Evolutionary conservation across 2,329 filamentous ascomycete genomes (phyloP).

Genomic region (Sporothrix phasma): DNA sequence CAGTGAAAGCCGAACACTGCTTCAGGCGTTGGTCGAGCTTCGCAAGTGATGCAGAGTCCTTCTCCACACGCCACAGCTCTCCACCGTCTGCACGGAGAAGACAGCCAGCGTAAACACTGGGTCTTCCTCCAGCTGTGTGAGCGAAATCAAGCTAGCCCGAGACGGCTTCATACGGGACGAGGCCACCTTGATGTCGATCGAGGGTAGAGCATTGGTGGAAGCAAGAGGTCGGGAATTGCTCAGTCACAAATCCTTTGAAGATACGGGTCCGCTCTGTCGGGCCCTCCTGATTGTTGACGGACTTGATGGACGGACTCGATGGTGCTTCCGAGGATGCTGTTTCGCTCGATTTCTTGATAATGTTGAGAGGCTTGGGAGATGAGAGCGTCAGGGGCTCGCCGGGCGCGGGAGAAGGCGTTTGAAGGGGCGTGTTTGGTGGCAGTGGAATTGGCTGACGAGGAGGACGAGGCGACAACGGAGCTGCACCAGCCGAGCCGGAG

Average conservation of each 20-base stretch:
- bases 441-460: constrained; percentile 64
- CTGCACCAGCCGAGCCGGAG: constrained; percentile 16
- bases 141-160: constrained; percentile 68
- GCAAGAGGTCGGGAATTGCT: constrained; percentile 74
- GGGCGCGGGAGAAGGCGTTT: constrained; percentile 41
- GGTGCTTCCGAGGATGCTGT: constrained; percentile 22
- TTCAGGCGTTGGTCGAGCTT: constrained; percentile 75
- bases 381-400: constrained; percentile 27
- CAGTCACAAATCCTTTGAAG: constrained; percentile 68
- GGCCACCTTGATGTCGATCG: constrained; percentile 75
- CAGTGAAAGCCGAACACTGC: constrained; percentile 59
- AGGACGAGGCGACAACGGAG: constrained; percentile 56
- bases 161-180: constrained; percentile 94
- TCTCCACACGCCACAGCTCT: constrained; percentile 91
- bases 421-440: constrained; percentile 57
- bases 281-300: constrained; percentile 27
- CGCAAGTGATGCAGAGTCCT: constrained; percentile 72
- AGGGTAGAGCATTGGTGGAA: constrained; percentile 79
- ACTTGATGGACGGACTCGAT: constrained; percentile 14
- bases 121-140: constrained; percentile 77
- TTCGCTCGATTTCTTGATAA: constrained; percentile 28
- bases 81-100: constrained; percentile 64
- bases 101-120: constrained; percentile 88
- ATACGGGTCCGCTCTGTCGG: constrained; percentile 40
- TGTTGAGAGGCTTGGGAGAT: constrained; percentile 33